Evolutionary conservation across 495 filamentous ascomycete species (phyloP).

Genomic region (Aspergillus ostianus): DNA sequence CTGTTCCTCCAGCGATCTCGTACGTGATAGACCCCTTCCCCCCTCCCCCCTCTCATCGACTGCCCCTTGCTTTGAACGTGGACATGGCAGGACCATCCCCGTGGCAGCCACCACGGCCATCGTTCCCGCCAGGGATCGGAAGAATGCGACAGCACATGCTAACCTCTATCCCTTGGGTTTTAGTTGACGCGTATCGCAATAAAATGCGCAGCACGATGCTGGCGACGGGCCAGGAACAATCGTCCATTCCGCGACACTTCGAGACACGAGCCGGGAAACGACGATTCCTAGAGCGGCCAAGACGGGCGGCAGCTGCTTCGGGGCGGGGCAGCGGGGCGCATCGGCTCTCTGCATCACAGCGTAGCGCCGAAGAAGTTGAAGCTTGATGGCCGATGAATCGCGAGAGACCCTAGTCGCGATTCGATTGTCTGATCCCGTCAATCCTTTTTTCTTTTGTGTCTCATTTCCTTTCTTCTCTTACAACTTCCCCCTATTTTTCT

Average conservation of each 20-base stretch:
- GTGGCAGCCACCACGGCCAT: not conserved
- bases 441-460: not conserved
- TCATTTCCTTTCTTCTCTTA: not conserved
- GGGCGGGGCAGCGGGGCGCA: conserved; percentile 13
- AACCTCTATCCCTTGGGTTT: conserved; percentile 3
- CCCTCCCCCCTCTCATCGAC: not conserved
- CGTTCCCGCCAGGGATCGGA: not conserved
- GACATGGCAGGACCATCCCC: conserved; percentile 3
- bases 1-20: conserved; percentile 90
- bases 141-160: not conserved
- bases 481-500: conserved; percentile 5
- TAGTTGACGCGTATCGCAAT: conserved; percentile 93
- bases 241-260: conserved; percentile 73
- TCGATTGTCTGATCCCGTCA: not conserved
- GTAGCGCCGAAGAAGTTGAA: conserved; percentile 45
- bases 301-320: conserved; percentile 16
- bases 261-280: conserved; percentile 88
- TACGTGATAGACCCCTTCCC: conserved; percentile 55
- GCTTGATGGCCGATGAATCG: conserved; percentile 15
- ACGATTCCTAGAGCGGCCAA: conserved; percentile 68
- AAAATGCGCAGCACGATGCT: conserved; percentile 85
- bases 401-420: not conserved
- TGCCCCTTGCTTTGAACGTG: conserved; percentile 8
- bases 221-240: conserved; percentile 66
- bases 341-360: conserved; percentile 29